These are phyloP conservation scores for Phaeosphaeriaceae sp. DNA, from an alignment of 2,329 filamentous ascomycete genomes.

Conservation along the genomic window DNA sequence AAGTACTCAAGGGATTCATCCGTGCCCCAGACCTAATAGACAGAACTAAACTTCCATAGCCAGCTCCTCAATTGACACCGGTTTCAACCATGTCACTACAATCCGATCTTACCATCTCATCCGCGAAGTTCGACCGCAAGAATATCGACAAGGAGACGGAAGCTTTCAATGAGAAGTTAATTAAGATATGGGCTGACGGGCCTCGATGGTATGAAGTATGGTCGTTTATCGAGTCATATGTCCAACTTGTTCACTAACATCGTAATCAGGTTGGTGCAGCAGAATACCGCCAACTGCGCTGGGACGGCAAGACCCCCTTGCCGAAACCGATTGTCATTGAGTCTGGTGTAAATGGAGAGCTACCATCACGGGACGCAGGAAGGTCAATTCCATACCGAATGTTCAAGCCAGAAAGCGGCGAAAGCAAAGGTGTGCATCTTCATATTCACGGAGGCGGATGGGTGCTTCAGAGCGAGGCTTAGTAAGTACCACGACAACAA, in stretches of 20 bases:
- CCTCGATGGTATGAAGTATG: constrained; percentile 62
- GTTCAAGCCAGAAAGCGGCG: constrained; percentile 58
- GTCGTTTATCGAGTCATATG: background rate
- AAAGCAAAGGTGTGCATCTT: constrained; percentile 57
- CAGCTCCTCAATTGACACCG: background rate
- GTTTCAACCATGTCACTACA: constrained; percentile 32
- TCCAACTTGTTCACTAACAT: background rate
- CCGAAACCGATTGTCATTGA: constrained; percentile 57
- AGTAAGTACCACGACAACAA: constrained; percentile 13
- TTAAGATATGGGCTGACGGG: constrained; percentile 52
- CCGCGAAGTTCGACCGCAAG: constrained; percentile 54
- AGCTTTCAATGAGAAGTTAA: constrained; percentile 55
- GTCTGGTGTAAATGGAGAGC: constrained; percentile 54
- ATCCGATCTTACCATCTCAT: constrained; percentile 53
- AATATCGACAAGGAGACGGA: constrained; percentile 52
- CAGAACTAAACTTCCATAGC: too few relatives aligned
- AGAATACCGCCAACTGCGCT: constrained; percentile 63
- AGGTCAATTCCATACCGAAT: constrained; percentile 62
- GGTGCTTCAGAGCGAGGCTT: constrained; percentile 52
- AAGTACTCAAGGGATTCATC: background rate
- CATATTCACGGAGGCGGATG: constrained; percentile 65
- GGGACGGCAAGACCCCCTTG: constrained; percentile 61
- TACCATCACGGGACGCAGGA: constrained; percentile 62
- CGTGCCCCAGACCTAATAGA: too few relatives aligned
- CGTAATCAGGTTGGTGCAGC: constrained; percentile 57